Base-by-base conservation (phyloP, 2,329 filamentous ascomycete species). In the Fusarium longipes region DNA sequence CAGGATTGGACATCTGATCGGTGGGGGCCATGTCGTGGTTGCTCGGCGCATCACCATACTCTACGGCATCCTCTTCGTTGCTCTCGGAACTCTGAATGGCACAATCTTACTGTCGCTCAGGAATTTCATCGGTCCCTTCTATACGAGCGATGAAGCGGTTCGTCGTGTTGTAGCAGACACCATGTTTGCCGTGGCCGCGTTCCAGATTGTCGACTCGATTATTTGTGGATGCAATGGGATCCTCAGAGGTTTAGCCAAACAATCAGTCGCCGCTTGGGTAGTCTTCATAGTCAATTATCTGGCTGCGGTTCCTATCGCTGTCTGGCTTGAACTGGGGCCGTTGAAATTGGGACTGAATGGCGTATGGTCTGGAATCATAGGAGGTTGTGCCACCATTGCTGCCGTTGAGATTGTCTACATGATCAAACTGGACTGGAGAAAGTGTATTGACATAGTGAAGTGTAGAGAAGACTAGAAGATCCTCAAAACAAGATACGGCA, bases 221-320 rank as follows among this genome's bases (percentile, higher is more conserved):
- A 35, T 70, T 2, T 70, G 57, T 2, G 66, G 66, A 14, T 70
- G 66, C 2, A 70, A 67, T 6, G 66, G 66, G 1, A 35, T 69
- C 0, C 63, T 69, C 0, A 63, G 66, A 8, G 66, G 66, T 2
- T 32, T 67, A 17, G 66, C 65, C 0, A 63, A 44, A 2, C 67
- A 69, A 3, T 50, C 49, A 10, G 47, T 69, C 1, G 67, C 66
- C 3, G 66, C 66, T 0, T 67, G 62, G 66, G 49, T 67, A 3
- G 66, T 70, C 1, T 56, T 64, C n/a, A 35, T 63, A 0, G 53
- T 69, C 12, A 69, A 69, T 17, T 70, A 69, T n/a, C 15, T 70
- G 0, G 53, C 50, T 6, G 66, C 66, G 3, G 66, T 69, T 14
- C 66, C 66, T 1, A 24, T 69, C 1, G 66, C 66, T 0, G 15